These are phyloP conservation scores for Solanum clarkiae DNA, from an alignment of 257 asterid species.

Conservation along the genomic window DNA sequence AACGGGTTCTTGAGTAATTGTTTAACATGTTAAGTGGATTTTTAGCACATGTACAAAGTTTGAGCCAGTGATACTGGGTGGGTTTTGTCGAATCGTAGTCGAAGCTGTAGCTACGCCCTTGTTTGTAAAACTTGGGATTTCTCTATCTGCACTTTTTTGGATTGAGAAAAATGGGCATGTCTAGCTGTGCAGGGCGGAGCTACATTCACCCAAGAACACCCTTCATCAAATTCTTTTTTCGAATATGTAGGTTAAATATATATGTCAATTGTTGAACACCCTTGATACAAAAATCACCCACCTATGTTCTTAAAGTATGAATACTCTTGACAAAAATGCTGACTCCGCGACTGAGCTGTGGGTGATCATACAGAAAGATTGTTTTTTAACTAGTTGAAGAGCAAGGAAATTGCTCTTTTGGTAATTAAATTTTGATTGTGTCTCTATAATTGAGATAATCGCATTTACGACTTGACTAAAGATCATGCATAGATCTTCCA, in stretches of 20 bases:
- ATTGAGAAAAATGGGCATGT: neutral
- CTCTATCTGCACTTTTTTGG: neutral
- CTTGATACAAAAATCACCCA: too few relatives aligned
- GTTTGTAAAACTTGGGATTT: neutral
- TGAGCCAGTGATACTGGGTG: neutral
- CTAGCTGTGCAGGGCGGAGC: too few relatives aligned
- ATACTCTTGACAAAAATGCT: too few relatives aligned
- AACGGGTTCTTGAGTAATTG: neutral
- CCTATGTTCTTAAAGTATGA: too few relatives aligned
- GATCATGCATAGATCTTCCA: neutral
- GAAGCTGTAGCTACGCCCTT: neutral
- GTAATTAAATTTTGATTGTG: neutral
- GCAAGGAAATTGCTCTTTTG: neutral
- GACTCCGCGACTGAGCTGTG: neutral
- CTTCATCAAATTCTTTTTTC: too few relatives aligned
- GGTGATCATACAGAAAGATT: neutral
- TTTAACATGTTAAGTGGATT: neutral
- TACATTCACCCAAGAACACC: too few relatives aligned
- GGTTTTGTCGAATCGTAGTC: neutral
- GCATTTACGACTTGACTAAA: neutral
- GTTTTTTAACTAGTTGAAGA: neutral
- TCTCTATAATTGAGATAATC: neutral
- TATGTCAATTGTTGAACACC: too few relatives aligned
- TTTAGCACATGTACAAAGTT: neutral
- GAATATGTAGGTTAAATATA: too few relatives aligned